These are phyloP conservation scores for Corniculantispora saksenae DNA, from an alignment of 2,329 filamentous ascomycete genomes.

Conservation along the genomic window DNA sequence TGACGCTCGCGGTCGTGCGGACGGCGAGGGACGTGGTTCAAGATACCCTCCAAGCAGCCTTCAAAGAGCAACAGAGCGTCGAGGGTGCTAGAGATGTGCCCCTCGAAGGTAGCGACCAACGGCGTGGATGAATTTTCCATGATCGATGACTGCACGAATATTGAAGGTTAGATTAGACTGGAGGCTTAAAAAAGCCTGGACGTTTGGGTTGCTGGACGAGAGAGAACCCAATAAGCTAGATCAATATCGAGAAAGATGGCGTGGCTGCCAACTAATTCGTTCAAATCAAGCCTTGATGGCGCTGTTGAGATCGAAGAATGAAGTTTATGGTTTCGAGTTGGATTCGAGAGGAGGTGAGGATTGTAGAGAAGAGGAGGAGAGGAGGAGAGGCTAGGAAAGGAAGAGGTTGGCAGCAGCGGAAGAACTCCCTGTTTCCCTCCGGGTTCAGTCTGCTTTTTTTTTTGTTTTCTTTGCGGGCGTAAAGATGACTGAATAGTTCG, in stretches of 20 bases:
- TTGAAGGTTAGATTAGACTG: not conserved
- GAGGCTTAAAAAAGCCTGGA: not conserved
- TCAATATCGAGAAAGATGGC: not conserved
- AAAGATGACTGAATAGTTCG: not conserved
- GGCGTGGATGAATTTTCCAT: constrained; percentile 33
- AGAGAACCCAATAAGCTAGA: not conserved
- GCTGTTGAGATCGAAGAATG: not conserved
- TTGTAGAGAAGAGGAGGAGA: not conserved
- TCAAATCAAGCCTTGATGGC: not conserved
- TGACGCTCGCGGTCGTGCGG: constrained; percentile 83
- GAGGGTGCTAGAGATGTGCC: constrained; percentile 66
- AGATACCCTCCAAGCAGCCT: constrained; percentile 68
- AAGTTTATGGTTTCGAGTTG: not conserved
- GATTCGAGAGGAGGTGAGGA: not conserved
- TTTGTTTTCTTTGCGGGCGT: not conserved
- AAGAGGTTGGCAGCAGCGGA: not conserved
- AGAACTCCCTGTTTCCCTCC: not conserved
- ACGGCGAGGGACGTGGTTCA: constrained; percentile 76
- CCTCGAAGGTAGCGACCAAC: constrained; percentile 66
- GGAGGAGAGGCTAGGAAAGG: not conserved
- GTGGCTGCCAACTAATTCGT: not conserved
- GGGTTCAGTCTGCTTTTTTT: not conserved
- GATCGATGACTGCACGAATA: constrained; percentile 6
- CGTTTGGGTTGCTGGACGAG: not conserved
- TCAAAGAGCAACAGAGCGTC: constrained; percentile 83